Evolutionary conservation across 768 basidiomycete genomes (phyloP).

Genomic region (Crassisporium funariophilum): DNA sequence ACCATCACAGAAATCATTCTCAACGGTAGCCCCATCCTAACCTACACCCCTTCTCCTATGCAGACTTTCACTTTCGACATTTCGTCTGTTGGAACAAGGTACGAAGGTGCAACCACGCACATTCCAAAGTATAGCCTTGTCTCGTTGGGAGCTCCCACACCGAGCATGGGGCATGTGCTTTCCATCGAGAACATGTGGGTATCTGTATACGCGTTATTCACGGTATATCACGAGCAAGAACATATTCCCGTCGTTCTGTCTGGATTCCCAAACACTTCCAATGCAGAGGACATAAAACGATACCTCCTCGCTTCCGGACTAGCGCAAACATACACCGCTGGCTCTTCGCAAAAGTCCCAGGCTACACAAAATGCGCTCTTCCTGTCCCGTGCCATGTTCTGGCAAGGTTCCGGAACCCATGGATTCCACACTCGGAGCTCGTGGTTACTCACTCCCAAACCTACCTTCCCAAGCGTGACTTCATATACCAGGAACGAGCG

Average conservation of each 20-base stretch:
- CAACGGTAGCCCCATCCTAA: conserved; percentile 22
- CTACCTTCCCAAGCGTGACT: conserved; percentile 37
- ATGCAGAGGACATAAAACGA: conserved; percentile 30
- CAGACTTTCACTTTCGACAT: conserved; percentile 25
- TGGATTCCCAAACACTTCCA: conserved; percentile 29
- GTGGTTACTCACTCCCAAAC: conserved; percentile 25
- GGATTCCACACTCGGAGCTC: conserved; percentile 32
- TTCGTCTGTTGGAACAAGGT: conserved; percentile 29
- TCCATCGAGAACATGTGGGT: conserved; percentile 41
- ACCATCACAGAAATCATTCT: conserved; percentile 23
- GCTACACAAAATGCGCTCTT: conserved; percentile 30
- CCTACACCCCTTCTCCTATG: conserved; percentile 15
- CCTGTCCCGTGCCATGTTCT: conserved; percentile 45
- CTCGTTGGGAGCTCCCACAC: conserved; percentile 18
- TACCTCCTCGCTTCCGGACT: conserved; percentile 46
- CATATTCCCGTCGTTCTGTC: conserved; percentile 41
- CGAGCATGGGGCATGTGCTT: conserved; percentile 17
- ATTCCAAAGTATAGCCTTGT: conserved; percentile 30
- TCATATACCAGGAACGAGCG: conserved; percentile 47
- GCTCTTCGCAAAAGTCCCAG: conserved; percentile 11
- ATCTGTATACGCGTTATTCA: conserved; percentile 43
- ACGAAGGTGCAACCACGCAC: conserved; percentile 29
- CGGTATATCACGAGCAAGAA: conserved; percentile 38
- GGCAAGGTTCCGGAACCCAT: conserved; percentile 50
- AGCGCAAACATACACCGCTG: too few relatives aligned